Base-by-base conservation (phyloP, 2,329 filamentous ascomycete species). In the Cephalotrichum gorgonifer region DNA sequence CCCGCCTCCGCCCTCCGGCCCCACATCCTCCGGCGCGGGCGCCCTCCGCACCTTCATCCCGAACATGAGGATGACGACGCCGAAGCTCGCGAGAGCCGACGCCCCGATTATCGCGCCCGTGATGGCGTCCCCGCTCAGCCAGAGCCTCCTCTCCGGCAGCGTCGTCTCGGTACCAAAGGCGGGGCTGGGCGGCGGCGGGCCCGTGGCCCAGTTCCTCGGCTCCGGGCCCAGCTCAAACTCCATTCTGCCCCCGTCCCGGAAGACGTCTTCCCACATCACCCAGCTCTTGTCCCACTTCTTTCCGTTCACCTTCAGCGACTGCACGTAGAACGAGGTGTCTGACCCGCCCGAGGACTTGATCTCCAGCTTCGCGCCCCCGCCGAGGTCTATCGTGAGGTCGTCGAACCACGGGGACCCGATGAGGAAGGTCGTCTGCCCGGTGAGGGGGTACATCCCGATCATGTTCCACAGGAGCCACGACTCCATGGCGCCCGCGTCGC, bases 401-500 rank as follows among this genome's bases (percentile, higher is more conserved):
- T 63, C 62, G 57, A 83, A 81, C 78, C 78, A 85, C 0, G 81
- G 81, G 6, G 77, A 78, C 3, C 75, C 76, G 47, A 86, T 69
- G 15, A 86, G 66, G 59, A 85, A 86, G 1, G 78, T 83, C 0
- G 79, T 79, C 66, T 86, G 82, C 0, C 80, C 81, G 0, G 81
- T 83, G 53, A 86, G 66, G 2, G 82, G 83, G 54, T 84, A 85
- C 26, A 86, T 64, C 2, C 82, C 82, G 33, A 85, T 72, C 73
- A 84, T 83, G 53, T 76, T 78, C 78, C 83, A 86, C 8, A 85
- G 63, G 3, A 84, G 62, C 77, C 81, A 85, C 7, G 75, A 79
- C 59, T 87, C 81, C 82, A 87, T 86, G 14, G 83, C 80, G 6
- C 84, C 84, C 2, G 81, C 81, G 60, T 87, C 84, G 42, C 75